A percentile compares a stretch with the other conserved stretches of the same genome.
These are phyloP conservation scores for Pseudomassariella vexata DNA, from an alignment of 2,329 filamentous ascomycete species.

Conservation along the genomic window DNA sequence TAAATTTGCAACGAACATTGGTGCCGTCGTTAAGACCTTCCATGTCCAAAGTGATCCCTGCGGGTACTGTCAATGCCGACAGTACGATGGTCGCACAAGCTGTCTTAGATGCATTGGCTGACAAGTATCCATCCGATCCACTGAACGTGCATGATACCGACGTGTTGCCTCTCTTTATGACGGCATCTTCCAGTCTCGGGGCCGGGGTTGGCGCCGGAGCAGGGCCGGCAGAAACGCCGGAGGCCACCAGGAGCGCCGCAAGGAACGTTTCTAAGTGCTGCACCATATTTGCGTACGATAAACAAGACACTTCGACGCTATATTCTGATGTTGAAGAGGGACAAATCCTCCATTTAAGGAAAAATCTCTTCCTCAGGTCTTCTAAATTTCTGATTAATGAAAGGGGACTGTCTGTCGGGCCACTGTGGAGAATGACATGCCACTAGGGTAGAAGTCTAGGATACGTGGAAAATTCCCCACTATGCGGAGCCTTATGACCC, in stretches of 20 bases:
- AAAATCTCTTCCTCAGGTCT: no score
- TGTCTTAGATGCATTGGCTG: constrained; percentile 1
- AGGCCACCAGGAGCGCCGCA: background rate
- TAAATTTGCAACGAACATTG: no score
- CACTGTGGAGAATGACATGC: no score
- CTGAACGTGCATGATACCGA: constrained; percentile 4
- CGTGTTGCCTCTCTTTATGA: constrained; percentile 3
- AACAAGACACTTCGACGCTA: no score
- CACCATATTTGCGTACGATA: no score
- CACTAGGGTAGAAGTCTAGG: no score
- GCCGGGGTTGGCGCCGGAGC: constrained; percentile 4
- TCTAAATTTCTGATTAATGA: no score
- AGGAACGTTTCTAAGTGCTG: background rate
- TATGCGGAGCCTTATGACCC: no score
- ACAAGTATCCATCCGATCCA: constrained; percentile 3
- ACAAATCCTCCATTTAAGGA: no score
- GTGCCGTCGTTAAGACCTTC: constrained; percentile 3
- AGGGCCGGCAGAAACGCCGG: background rate
- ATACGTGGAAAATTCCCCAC: no score
- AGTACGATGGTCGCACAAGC: constrained; percentile 4
- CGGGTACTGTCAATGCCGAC: constrained; percentile 2
- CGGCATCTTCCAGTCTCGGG: constrained; percentile 2
- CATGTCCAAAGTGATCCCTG: constrained; percentile 1
- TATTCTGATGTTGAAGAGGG: no score
- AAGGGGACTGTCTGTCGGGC: no score